Evolutionary conservation across 305 asterid species (phyloP).

Genomic region (Ajuga reptans): DNA sequence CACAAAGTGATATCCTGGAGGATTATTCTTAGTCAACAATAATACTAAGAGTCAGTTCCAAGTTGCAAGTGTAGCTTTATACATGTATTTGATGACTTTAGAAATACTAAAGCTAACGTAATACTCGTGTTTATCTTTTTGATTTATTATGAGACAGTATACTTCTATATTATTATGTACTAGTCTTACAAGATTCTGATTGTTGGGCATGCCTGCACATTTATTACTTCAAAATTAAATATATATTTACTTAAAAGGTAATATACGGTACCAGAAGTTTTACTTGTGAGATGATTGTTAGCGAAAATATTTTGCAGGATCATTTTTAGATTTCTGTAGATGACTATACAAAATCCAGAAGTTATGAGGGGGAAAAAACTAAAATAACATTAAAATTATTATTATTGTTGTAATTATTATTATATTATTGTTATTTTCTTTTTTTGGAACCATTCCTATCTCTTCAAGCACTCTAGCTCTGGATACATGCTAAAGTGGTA

Average conservation of each 20-base stretch:
- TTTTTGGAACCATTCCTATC: not conserved
- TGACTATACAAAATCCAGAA: not conserved
- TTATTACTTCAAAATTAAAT: no score
- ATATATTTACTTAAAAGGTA: not conserved
- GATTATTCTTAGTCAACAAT: conserved; percentile 1
- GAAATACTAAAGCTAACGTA: no score
- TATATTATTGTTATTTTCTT: not conserved
- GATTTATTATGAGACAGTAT: not conserved
- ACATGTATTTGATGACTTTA: not conserved
- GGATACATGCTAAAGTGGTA: not conserved
- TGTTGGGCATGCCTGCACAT: no score
- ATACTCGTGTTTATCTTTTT: no score
- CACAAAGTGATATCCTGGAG: not conserved
- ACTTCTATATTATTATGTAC: not conserved
- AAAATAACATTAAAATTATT: no score
- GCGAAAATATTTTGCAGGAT: not conserved
- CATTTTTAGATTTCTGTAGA: not conserved
- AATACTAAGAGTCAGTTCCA: not conserved
- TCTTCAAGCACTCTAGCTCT: not conserved
- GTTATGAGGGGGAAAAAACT: not conserved
- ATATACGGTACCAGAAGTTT: not conserved
- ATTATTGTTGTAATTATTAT: not conserved
- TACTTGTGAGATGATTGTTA: not conserved
- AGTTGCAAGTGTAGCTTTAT: conserved; percentile 7
- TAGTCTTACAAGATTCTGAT: not conserved